A percentile compares a stretch with the other conserved stretches of the same genome.
Conservation (phyloP, 305 asterid genomes). For the Galium porrigens region DNA sequence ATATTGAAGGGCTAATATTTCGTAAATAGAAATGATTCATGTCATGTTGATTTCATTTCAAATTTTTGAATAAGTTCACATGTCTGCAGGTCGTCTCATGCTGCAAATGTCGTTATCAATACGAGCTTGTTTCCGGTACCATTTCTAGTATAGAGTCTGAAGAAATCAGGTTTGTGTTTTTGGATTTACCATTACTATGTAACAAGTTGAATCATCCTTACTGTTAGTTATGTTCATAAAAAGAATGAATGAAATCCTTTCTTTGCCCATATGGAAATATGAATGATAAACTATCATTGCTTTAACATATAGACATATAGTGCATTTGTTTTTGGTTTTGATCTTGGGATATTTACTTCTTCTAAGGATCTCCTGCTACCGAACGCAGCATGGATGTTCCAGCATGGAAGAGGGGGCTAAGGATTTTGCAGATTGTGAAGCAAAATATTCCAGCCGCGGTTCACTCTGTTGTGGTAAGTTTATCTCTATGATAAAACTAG, state of each 20-base stretch:
- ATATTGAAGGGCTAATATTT: neutral
- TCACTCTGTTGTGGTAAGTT: slow-evolving; percentile 80
- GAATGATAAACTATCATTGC: neutral
- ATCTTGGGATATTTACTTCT: slow-evolving; percentile 78
- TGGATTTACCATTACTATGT: neutral
- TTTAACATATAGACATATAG: slow-evolving; percentile 3
- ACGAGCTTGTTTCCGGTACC: slow-evolving; percentile 77
- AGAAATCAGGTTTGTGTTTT: slow-evolving; percentile 53
- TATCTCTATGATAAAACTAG: neutral
- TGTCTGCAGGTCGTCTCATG: slow-evolving; percentile 67
- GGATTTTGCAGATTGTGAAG: slow-evolving; percentile 53
- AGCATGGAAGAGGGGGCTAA: slow-evolving; percentile 82
- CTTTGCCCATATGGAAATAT: neutral
- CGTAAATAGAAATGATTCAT: neutral
- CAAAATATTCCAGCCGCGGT: slow-evolving; percentile 74
- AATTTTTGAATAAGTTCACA: slow-evolving; percentile 5
- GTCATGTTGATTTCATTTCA: slow-evolving; percentile 2
- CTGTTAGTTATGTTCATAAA: neutral
- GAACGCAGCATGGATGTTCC: slow-evolving; percentile 99
- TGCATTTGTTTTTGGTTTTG: slow-evolving; percentile 39
- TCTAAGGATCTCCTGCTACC: slow-evolving; percentile 99
- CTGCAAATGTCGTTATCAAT: slow-evolving; percentile 84
- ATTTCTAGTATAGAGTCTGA: slow-evolving; percentile 63
- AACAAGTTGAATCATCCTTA: neutral
- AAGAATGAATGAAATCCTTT: neutral